Evolutionary conservation across 106 monocot species (phyloP).

Genomic region (Dendrobium nobile): DNA sequence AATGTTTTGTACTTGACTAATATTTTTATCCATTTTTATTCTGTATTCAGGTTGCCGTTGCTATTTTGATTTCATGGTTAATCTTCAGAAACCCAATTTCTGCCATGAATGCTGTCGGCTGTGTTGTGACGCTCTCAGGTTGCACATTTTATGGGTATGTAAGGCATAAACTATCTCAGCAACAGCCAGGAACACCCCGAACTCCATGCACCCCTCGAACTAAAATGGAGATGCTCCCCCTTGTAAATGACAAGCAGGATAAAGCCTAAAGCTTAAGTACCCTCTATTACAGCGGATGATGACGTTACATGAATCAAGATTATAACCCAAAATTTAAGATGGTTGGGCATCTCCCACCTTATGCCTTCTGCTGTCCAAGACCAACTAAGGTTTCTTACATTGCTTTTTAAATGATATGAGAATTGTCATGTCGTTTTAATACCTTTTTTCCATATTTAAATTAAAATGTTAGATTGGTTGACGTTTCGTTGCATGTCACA

Average conservation of each 20-base stretch:
- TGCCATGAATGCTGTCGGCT: constrained; percentile 74
- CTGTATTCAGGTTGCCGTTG: constrained; percentile 72
- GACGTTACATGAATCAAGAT: too few species aligned
- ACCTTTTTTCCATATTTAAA: not conserved
- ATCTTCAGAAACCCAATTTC: constrained; percentile 95
- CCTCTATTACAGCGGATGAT: too few species aligned
- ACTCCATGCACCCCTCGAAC: constrained; percentile 23
- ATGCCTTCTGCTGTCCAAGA: too few species aligned
- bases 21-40: not conserved
- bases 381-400: not conserved
- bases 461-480: not conserved
- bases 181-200: constrained; percentile 40
- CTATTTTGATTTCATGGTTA: constrained; percentile 84
- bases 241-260: constrained; percentile 69
- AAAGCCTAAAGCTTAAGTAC: constrained; percentile 16
- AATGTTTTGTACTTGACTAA: not conserved
- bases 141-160: constrained; percentile 96
- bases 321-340: too few species aligned
- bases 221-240: constrained; percentile 62
- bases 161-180: constrained; percentile 69
- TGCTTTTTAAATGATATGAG: not conserved
- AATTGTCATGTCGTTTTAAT: not conserved
- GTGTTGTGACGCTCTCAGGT: constrained; percentile 71
- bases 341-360: too few species aligned
- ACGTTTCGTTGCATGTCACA: not conserved